Evolutionary conservation across 805 yeast genomes (phyloP), one percentile per base, ranked within the genome.

Genomic region (Nakazawaea populi): DNA sequence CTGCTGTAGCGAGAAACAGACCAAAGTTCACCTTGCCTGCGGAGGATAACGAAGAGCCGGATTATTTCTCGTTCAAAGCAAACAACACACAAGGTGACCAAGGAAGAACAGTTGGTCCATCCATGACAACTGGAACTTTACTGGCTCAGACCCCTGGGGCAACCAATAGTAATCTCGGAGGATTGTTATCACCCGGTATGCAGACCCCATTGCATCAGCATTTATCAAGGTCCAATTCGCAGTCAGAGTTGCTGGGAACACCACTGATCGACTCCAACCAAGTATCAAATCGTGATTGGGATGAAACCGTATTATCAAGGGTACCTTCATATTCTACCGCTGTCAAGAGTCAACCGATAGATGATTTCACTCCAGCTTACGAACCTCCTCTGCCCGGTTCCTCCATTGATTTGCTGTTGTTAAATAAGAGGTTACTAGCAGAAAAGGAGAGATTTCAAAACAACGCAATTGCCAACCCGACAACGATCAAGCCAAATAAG

Each of bases 261-360:
- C 36, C 10, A 10, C 48, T 24, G 29, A 34, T 34, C 1, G 11
- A 37, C 18, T 12, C 40, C n/a, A 37, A 18, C 29, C 12, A 34
- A 6, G 40, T 18, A 12, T 39, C 53, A 14, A 35, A 39, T 6
- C 60, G 61, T 11, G 76, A 70, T 31, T 70, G 75, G 73, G 76
- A 77, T 52, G 54, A 73, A 2, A 63, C 64, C 5, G 65, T 72
- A 2, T 56, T 89, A 55, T 82, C 86, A 24, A 71, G 80, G 46
- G 96, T 92, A 6, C 98, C 98, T 0, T 82, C 96, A 0, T 92
- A 92, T 66, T 77, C 76, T 6, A 83, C 87, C 34, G 97, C 98
- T 0, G 67, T 90, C 64, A 79, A 77, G 58, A 66, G 79, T 2
- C 82, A 75, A 44, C 55, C 54, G 6, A 69, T 67, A 5, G 76